phyloP scores from a whole-genome alignment of 441 rosid genomes.

The Gossypium schwendimanii region DNA sequence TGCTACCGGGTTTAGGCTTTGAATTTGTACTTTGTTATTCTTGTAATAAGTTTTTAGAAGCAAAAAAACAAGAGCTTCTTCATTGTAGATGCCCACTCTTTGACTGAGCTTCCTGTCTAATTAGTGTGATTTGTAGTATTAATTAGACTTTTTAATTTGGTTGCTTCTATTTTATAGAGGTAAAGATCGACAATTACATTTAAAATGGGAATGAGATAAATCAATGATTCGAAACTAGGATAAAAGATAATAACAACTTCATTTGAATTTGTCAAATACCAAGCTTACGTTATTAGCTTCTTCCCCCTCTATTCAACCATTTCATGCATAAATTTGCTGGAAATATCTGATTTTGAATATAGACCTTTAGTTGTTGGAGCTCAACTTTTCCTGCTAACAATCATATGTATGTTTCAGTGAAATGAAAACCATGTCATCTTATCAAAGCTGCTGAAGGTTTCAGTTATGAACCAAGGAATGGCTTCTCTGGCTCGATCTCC shows the following conservation, averaged over 20 bases:
- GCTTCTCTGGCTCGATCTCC: slow-evolving; percentile 32
- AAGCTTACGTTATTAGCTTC: too few relatives aligned
- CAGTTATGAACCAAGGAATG: slow-evolving; percentile 43
- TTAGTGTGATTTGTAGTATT: neutral
- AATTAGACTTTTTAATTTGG: neutral
- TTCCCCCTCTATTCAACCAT: too few relatives aligned
- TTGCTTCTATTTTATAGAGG: too few relatives aligned
- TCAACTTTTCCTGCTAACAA: neutral
- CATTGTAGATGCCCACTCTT: neutral
- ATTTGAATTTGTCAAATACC: too few relatives aligned
- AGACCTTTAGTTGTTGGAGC: neutral
- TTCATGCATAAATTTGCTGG: neutral
- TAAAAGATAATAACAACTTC: too few relatives aligned
- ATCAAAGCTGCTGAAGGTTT: slow-evolving; percentile 22
- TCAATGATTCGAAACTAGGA: too few relatives aligned
- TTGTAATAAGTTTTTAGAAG: neutral
- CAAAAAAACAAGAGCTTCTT: neutral
- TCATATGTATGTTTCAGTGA: slow-evolving; percentile 1
- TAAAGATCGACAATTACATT: too few relatives aligned
- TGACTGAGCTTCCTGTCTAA: neutral
- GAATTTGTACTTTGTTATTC: neutral
- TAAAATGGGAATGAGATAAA: too few relatives aligned
- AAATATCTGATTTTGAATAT: neutral
- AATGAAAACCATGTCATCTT: neutral
- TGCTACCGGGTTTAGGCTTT: neutral